phyloP scores from a whole-genome alignment of 179 eudicot genomes.

The Amaranthus tricolor region DNA sequence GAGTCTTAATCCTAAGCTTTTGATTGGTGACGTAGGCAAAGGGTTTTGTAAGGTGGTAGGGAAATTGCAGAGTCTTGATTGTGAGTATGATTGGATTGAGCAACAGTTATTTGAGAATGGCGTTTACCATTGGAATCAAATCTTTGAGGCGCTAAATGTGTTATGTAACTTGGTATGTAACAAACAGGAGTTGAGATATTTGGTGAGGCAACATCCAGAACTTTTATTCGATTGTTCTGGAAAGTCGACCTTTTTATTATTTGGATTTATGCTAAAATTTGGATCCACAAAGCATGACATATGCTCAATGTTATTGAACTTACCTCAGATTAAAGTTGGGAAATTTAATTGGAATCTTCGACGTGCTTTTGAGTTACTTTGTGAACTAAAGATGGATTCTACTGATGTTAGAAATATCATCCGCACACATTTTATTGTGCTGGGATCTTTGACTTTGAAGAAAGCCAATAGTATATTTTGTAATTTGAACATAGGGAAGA shows the following conservation, averaged over 20 bases:
- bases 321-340: conserved; percentile 39
- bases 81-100: conserved; percentile 48
- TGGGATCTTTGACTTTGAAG: conserved; percentile 55
- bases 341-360: conserved; percentile 48
- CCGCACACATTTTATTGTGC: conserved; percentile 36
- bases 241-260: conserved; percentile 29
- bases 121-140: conserved; percentile 48
- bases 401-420: conserved; percentile 43
- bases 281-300: conserved; percentile 44
- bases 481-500: conserved; percentile 42
- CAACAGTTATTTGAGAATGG: conserved; percentile 33
- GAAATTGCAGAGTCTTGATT: conserved; percentile 41
- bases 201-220: conserved; percentile 41
- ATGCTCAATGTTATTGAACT: conserved; percentile 34
- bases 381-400: conserved; percentile 51
- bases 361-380: conserved; percentile 41
- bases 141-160: conserved; percentile 45
- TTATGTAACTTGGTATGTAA: conserved; percentile 37
- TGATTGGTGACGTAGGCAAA: conserved; percentile 35
- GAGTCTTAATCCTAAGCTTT: conserved; percentile 51
- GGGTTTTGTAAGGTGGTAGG: conserved; percentile 35
- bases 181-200: conserved; percentile 32
- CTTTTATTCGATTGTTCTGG: conserved; percentile 59
- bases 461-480: conserved; percentile 37
- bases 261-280: conserved; percentile 55